Conservation (phyloP, 2,329 filamentous ascomycete species). For the Stagonosporopsis rhizophila region DNA sequence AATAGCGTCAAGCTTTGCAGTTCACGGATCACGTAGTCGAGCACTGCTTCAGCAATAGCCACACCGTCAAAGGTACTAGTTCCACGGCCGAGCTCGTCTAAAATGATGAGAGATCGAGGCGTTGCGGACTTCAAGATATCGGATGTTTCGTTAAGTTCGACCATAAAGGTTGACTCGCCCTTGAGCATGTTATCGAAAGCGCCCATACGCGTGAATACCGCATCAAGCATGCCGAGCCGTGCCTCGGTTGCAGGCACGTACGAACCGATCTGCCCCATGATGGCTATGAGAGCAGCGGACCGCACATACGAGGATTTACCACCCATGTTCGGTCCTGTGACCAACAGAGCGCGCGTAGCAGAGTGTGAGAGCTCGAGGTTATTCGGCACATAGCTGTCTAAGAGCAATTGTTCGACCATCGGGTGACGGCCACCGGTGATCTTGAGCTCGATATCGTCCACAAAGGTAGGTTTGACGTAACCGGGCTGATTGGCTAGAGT, state of each 20-base stretch:
- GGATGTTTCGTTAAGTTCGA: slow-evolving; percentile 91
- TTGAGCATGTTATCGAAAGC: slow-evolving; percentile 96
- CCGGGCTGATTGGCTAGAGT: slow-evolving; percentile 84
- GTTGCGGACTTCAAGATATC: slow-evolving; percentile 91
- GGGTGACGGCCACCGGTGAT: slow-evolving; percentile 84
- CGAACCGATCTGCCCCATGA: slow-evolving; percentile 93
- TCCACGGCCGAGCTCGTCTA: slow-evolving; percentile 93
- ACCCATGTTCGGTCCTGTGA: slow-evolving; percentile 98
- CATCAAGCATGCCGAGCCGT: slow-evolving; percentile 81
- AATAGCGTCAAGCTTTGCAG: slow-evolving; percentile 84
- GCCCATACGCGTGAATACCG: slow-evolving; percentile 94
- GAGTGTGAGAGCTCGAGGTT: slow-evolving; percentile 71
- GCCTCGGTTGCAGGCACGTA: slow-evolving; percentile 85
- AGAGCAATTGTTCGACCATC: slow-evolving; percentile 90
- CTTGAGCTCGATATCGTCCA: slow-evolving; percentile 70
- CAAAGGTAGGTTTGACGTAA: slow-evolving; percentile 79
- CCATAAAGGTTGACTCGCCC: slow-evolving; percentile 97
- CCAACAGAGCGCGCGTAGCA: slow-evolving; percentile 73
- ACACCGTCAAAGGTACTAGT: slow-evolving; percentile 96
- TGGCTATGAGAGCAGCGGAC: slow-evolving; percentile 85
- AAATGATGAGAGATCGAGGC: slow-evolving; percentile 81
- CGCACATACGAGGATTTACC: slow-evolving; percentile 98
- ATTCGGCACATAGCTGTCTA: slow-evolving; percentile 91
- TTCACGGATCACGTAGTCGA: slow-evolving; percentile 81
- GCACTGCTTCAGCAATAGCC: slow-evolving; percentile 90